Evolutionary conservation across 495 filamentous ascomycete species (phyloP).

Genomic region (Bombardia bombarda): DNA sequence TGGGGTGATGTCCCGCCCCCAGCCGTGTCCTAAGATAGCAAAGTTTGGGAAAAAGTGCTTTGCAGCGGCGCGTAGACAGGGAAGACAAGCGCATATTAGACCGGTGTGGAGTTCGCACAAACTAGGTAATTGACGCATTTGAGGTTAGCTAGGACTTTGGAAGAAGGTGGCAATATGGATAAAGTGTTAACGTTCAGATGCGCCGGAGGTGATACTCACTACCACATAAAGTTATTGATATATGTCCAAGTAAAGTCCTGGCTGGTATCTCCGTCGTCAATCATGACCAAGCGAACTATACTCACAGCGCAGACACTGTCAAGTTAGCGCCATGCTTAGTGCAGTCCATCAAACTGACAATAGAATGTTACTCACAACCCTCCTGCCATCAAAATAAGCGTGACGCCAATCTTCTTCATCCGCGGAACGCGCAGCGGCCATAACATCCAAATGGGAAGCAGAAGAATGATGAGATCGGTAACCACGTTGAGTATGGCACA

Average conservation of each 20-base stretch:
- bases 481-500: conserved; percentile 12
- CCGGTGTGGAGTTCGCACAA: conserved; percentile 17
- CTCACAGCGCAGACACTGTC: conserved; percentile 18
- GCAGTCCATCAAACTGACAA: too few relatives aligned
- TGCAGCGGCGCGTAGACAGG: conserved; percentile 12
- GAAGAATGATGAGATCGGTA: conserved; percentile 16
- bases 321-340: too few relatives aligned
- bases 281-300: conserved; percentile 12
- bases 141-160: not conserved
- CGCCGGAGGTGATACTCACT: conserved; percentile 10
- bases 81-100: conserved; percentile 18
- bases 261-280: conserved; percentile 2
- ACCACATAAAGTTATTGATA: conserved; percentile 19
- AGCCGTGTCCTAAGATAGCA: too few relatives aligned
- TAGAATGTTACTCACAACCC: conserved; percentile 22
- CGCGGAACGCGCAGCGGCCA: conserved; percentile 4
- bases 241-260: conserved; percentile 17
- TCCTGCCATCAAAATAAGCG: conserved; percentile 20
- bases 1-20: too few relatives aligned
- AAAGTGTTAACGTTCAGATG: too few relatives aligned
- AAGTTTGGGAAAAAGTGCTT: conserved; percentile 9
- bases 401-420: conserved; percentile 16
- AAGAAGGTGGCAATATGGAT: too few relatives aligned
- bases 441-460: conserved; percentile 18
- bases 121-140: conserved; percentile 2